Percentiles rank a stretch among this genome's conserved stretches.
Evolutionary conservation across 129 eudicot genomes (phyloP).

Genomic region (Erigeron canadensis): DNA sequence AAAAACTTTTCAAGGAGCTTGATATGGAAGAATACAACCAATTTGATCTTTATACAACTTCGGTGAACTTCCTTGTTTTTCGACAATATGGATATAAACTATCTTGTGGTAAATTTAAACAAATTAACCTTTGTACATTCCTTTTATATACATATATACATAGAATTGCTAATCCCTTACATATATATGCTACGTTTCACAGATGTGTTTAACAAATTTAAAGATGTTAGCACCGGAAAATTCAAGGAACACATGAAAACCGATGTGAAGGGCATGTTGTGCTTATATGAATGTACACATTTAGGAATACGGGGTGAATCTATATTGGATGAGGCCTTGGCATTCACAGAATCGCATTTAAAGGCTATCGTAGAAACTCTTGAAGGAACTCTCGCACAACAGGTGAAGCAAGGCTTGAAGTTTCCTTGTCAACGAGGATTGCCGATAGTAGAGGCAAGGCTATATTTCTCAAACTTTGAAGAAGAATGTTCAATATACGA

Average conservation of each 20-base stretch:
- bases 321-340: no score
- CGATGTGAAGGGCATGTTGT: no score
- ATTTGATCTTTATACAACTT: slow-evolving; percentile 2
- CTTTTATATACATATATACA: no score
- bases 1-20: slow-evolving; percentile 4
- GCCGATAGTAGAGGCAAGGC: neutral
- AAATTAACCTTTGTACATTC: no score
- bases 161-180: no score
- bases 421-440: neutral
- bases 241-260: no score
- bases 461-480: neutral
- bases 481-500: neutral
- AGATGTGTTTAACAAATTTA: slow-evolving; percentile 1
- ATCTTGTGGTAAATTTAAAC: slow-evolving; percentile 15
- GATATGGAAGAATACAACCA: neutral
- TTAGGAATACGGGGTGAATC: no score
- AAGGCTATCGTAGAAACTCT: neutral
- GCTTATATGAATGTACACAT: no score
- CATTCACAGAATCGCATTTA: no score
- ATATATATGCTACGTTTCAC: no score
- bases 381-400: neutral
- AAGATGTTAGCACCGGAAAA: neutral
- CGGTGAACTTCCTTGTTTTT: neutral
- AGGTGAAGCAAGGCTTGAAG: neutral
- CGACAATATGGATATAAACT: no score